Evolutionary conservation across 345 rosid genomes (phyloP).

Genomic region (Camelina sativa): DNA sequence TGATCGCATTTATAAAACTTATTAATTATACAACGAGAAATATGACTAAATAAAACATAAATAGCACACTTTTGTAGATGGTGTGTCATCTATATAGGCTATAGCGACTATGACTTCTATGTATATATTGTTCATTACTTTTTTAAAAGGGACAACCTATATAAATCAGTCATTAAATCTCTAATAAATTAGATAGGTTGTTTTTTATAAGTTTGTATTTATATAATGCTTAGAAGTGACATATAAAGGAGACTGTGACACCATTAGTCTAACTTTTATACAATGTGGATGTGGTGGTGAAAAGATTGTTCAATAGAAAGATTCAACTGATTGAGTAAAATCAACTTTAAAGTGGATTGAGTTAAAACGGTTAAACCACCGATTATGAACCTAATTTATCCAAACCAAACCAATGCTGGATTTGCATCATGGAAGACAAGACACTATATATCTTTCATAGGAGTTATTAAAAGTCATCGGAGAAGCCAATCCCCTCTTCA

Average conservation of each 20-base stretch:
- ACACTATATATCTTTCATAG: no score
- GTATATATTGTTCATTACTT: no score
- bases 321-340: neutral
- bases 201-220: constrained; percentile 25
- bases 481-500: no score
- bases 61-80: constrained; percentile 21
- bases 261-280: neutral
- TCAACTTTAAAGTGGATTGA: neutral
- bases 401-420: neutral
- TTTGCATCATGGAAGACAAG: no score
- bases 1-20: neutral
- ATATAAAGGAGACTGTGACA: neutral
- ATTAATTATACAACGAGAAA: neutral
- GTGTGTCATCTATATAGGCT: neutral
- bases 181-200: constrained; percentile 7
- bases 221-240: neutral
- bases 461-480: no score
- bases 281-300: neutral
- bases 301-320: neutral
- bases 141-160: neutral
- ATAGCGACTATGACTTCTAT: neutral
- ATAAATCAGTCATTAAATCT: constrained; percentile 14
- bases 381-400: no score
- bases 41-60: constrained; percentile 11
- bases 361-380: neutral